phyloP scores from a whole-genome alignment of 768 basidiomycete species.

The Mycena vitilis region DNA sequence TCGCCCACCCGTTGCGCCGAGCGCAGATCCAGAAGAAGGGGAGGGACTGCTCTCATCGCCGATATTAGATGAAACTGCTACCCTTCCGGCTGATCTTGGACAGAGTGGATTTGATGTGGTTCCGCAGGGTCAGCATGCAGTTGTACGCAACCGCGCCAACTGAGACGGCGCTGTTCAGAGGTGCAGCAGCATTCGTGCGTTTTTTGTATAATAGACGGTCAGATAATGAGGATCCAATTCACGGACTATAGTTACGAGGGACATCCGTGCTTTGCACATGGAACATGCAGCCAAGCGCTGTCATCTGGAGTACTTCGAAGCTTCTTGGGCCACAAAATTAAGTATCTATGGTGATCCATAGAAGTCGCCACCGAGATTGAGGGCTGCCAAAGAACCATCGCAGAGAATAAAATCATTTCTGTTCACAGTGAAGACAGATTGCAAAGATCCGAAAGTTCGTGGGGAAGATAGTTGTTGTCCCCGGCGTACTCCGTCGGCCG shows the following conservation, averaged over 20 bases:
- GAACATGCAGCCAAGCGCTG: neutral
- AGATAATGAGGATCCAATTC: neutral
- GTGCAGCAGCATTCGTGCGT: neutral
- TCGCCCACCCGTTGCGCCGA: constrained; percentile 50
- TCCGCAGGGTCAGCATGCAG: constrained; percentile 59
- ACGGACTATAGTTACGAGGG: neutral
- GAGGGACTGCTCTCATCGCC: constrained; percentile 58
- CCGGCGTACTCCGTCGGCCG: neutral
- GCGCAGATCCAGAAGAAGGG: constrained; percentile 69
- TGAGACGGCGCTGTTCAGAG: neutral
- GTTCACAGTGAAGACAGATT: neutral
- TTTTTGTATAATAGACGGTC: neutral
- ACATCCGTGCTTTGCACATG: neutral
- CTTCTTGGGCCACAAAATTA: too few relatives aligned
- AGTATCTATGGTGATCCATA: constrained; percentile 2
- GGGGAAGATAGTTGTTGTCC: neutral
- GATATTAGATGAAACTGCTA: constrained; percentile 82
- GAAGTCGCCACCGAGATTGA: neutral
- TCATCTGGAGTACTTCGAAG: neutral
- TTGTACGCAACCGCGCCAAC: constrained; percentile 19
- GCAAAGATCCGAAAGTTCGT: neutral
- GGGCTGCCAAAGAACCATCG: neutral
- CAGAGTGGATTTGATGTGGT: constrained; percentile 87
- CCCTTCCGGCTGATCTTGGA: constrained; percentile 84
- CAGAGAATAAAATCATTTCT: neutral